These are phyloP conservation scores for Malassezia nana DNA, from an alignment of 1,284 basidiomycete species.

Conservation along the genomic window DNA sequence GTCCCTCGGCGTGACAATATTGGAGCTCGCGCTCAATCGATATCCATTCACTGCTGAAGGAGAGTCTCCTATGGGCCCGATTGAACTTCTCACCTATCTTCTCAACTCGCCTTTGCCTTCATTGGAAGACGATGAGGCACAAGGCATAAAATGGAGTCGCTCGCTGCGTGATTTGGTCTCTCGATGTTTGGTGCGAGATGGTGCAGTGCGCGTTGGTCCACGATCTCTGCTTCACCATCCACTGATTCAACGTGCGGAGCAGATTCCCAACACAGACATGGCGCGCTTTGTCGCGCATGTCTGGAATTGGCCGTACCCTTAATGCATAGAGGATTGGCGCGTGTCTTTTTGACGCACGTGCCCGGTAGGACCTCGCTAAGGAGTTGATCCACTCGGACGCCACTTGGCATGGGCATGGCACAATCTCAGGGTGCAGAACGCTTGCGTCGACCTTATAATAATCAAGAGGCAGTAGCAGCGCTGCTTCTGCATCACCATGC, in stretches of 20 bases:
- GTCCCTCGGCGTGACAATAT: slow-evolving; percentile 84
- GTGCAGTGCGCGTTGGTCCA: slow-evolving; percentile 65
- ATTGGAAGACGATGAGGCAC: slow-evolving; percentile 56
- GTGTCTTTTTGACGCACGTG: background rate
- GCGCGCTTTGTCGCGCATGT: slow-evolving; percentile 71
- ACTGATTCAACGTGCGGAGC: slow-evolving; percentile 73
- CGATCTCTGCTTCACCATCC: slow-evolving; percentile 74
- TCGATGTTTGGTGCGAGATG: slow-evolving; percentile 60
- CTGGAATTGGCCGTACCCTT: slow-evolving; percentile 61
- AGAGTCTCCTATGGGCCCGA: slow-evolving; percentile 59
- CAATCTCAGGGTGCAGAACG: background rate
- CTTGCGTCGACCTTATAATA: slow-evolving; percentile 13
- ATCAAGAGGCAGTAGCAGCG: slow-evolving; percentile 28
- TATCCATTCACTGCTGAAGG: slow-evolving; percentile 88
- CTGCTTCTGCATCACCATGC: slow-evolving; percentile 27
- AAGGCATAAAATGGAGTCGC: slow-evolving; percentile 61
- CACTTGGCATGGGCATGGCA: slow-evolving; percentile 9
- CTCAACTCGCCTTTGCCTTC: slow-evolving; percentile 71
- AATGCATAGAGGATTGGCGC: background rate
- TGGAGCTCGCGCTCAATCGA: slow-evolving; percentile 85
- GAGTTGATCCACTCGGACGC: background rate
- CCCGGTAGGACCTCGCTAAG: background rate
- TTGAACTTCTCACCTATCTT: slow-evolving; percentile 87
- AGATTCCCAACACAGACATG: slow-evolving; percentile 56
- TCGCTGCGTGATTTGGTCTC: slow-evolving; percentile 88